Evolutionary conservation across 768 basidiomycete species (phyloP).

Genomic region (Exidia glandulosa): DNA sequence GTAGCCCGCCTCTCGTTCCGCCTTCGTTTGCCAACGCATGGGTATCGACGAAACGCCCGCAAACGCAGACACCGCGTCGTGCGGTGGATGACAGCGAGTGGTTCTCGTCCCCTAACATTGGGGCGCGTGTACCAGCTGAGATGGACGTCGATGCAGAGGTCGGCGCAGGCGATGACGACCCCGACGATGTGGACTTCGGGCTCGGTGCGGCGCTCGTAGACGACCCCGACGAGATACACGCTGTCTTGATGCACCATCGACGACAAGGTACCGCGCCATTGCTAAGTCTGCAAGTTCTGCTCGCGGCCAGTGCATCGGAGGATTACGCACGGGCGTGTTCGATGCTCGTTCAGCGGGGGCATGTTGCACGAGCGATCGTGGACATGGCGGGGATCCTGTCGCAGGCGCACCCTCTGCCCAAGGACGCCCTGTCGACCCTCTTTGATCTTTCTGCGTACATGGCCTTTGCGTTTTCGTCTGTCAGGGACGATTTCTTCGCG

Average conservation of each 20-base stretch:
- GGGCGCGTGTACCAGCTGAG: not conserved
- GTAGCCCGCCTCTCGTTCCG: not conserved
- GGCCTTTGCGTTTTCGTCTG: not conserved
- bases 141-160: not conserved
- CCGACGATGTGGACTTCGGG: not conserved
- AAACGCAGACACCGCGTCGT: not conserved
- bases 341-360: not conserved
- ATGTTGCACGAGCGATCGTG: constrained; percentile 5
- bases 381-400: constrained; percentile 15
- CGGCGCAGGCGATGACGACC: not conserved
- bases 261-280: not conserved
- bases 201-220: not conserved
- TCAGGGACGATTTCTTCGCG: not conserved
- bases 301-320: not conserved
- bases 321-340: not conserved
- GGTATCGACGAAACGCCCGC: not conserved
- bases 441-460: not conserved
- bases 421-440: not conserved
- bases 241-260: not conserved
- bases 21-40: not conserved
- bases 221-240: not conserved
- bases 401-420: no score
- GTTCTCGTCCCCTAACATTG: not conserved
- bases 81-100: not conserved
- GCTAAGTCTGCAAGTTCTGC: not conserved